These are phyloP conservation scores for Nigrospora osmanthi DNA, from an alignment of 2,329 filamentous ascomycete genomes.

Conservation along the genomic window DNA sequence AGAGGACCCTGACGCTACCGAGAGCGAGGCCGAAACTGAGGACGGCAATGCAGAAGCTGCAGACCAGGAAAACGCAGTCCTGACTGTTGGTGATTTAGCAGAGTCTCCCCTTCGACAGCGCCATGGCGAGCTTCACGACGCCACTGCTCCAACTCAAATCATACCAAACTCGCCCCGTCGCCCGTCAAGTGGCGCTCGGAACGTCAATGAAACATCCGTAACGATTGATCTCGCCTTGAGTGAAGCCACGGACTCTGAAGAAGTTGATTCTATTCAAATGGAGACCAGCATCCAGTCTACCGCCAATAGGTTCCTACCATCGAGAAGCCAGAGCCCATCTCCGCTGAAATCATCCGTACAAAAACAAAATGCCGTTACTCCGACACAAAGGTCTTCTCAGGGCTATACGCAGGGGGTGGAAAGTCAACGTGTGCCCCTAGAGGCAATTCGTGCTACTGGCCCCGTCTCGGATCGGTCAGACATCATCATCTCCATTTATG, in stretches of 20 bases:
- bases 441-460: conserved; percentile 19
- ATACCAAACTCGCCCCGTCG: too few relatives aligned
- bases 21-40: conserved; percentile 10
- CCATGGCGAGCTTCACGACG: too few relatives aligned
- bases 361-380: conserved; percentile 4
- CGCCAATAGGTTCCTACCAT: background rate
- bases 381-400: conserved; percentile 7
- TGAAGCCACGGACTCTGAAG: too few relatives aligned
- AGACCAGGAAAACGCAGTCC: background rate
- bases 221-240: too few relatives aligned
- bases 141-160: too few relatives aligned
- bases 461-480: conserved; percentile 35
- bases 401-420: conserved; percentile 19
- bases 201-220: too few relatives aligned
- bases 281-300: background rate
- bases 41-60: conserved; percentile 9
- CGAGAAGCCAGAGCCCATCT: background rate
- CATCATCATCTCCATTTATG: conserved; percentile 44
- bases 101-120: too few relatives aligned
- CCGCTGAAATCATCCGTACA: background rate
- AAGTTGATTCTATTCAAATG: too few relatives aligned
- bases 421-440: conserved; percentile 22
- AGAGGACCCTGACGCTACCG: conserved; percentile 4
- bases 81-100: background rate
- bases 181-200: too few relatives aligned